Evolutionary conservation across 2,329 filamentous ascomycete species (phyloP).

Genomic region (Dothidotthia symphoricarpi): DNA sequence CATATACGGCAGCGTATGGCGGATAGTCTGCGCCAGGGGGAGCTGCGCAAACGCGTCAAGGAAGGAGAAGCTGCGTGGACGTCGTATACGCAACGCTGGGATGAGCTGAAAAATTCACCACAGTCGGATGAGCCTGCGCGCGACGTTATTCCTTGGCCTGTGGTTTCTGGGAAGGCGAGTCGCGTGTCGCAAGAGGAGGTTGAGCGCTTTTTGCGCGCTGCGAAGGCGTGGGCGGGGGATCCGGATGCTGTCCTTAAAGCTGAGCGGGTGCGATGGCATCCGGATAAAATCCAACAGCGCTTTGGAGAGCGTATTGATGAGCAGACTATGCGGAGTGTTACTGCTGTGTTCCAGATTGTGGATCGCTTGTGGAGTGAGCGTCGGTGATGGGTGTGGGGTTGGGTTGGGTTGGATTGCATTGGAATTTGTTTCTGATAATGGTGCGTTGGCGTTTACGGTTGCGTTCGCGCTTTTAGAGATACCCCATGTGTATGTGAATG

Average conservation of each 20-base stretch:
- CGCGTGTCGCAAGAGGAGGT: conserved; percentile 62
- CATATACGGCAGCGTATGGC: conserved; percentile 65
- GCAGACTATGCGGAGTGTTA: conserved; percentile 73
- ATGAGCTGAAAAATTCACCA: conserved; percentile 42
- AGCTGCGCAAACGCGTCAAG: conserved; percentile 59
- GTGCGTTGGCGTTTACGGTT: too few species aligned
- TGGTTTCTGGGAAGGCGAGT: conserved; percentile 57
- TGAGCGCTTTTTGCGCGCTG: conserved; percentile 66
- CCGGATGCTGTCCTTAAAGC: conserved; percentile 63
- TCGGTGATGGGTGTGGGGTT: conserved; percentile 4
- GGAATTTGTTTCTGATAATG: too few species aligned
- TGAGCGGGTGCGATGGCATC: conserved; percentile 93
- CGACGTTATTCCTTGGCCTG: conserved; percentile 68
- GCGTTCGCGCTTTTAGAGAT: too few species aligned
- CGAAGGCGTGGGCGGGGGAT: conserved; percentile 43
- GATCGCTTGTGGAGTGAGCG: conserved; percentile 74
- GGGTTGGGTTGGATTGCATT: too few species aligned
- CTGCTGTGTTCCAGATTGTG: conserved; percentile 86
- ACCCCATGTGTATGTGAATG: too few species aligned
- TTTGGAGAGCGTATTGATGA: conserved; percentile 71
- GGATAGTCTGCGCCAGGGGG: conserved; percentile 64
- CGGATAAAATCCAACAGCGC: conserved; percentile 93
- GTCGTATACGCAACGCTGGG: conserved; percentile 65
- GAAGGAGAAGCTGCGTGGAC: conserved; percentile 62
- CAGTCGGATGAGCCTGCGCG: conserved; percentile 13